phyloP scores from a whole-genome alignment of 1,139 yeast species.

The Taphrina flavorubra region DNA sequence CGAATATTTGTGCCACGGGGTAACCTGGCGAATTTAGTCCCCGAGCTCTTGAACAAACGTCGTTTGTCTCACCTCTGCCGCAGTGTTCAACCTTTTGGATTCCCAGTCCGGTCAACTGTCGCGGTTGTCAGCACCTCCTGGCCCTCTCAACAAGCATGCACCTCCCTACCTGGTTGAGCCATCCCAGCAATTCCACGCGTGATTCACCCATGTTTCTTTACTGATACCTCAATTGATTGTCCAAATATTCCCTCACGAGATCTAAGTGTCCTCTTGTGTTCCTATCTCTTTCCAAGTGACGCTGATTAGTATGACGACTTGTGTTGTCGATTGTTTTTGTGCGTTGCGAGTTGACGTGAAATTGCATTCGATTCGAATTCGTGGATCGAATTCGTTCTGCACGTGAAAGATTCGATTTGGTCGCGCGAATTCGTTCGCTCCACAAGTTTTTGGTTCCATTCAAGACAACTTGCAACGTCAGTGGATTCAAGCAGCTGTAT shows the following conservation, averaged over 20 bases:
- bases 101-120: slow-evolving; percentile 53
- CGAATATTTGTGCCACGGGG: slow-evolving; percentile 89
- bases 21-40: slow-evolving; percentile 21
- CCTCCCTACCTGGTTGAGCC: slow-evolving; percentile 74
- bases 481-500: too few relatives aligned
- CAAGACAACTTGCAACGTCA: too few relatives aligned
- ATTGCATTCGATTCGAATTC: too few relatives aligned
- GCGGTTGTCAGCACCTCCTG: not conserved
- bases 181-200: slow-evolving; percentile 78
- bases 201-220: slow-evolving; percentile 63
- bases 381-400: not conserved
- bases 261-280: too few relatives aligned
- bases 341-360: not conserved
- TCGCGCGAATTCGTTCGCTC: not conserved
- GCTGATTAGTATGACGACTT: not conserved
- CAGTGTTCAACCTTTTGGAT: slow-evolving; percentile 86
- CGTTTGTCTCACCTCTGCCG: slow-evolving; percentile 67
- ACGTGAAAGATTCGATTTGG: not conserved
- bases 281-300: too few relatives aligned
- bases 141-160: not conserved
- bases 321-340: slow-evolving; percentile 18
- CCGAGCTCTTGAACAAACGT: not conserved
- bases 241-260: too few relatives aligned
- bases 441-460: not conserved
- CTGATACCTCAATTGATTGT: too few relatives aligned